Evolutionary conservation across 2,329 filamentous ascomycete genomes (phyloP).

Genomic region (Epichloe elymi): DNA sequence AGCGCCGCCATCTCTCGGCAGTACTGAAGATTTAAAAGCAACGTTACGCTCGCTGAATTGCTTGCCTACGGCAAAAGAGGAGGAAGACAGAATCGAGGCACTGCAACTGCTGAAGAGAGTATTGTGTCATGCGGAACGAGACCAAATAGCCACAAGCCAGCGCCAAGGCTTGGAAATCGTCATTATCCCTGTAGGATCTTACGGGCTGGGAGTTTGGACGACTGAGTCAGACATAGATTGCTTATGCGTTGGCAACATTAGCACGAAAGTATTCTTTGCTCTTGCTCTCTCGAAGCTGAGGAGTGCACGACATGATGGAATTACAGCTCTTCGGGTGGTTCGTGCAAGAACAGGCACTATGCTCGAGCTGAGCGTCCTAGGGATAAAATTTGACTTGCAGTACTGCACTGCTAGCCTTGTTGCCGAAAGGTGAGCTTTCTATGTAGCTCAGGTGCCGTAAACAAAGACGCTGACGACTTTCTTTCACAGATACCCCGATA

Average conservation of each 20-base stretch:
- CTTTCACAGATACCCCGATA: slow-evolving; percentile 28
- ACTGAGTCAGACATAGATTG: slow-evolving; percentile 49
- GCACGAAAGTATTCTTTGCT: slow-evolving; percentile 33
- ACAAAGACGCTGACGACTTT: background rate
- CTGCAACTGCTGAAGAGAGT: slow-evolving; percentile 31
- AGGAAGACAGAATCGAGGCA: slow-evolving; percentile 8
- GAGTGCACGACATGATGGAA: no score
- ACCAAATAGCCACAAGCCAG: slow-evolving; percentile 2
- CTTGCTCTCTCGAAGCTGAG: no score
- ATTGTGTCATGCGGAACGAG: slow-evolving; percentile 21
- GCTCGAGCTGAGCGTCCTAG: slow-evolving; percentile 39
- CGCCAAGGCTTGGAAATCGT: slow-evolving; percentile 25
- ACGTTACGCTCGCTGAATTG: no score
- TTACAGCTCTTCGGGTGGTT: slow-evolving; percentile 38
- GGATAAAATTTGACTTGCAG: no score
- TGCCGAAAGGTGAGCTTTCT: slow-evolving; percentile 9
- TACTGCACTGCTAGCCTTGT: slow-evolving; percentile 41
- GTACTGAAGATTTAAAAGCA: no score
- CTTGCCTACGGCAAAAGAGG: no score
- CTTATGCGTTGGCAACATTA: slow-evolving; percentile 49
- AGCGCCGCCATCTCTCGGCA: no score
- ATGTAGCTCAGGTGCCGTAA: no score
- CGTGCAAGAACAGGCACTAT: slow-evolving; percentile 47
- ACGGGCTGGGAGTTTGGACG: no score
- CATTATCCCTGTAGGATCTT: slow-evolving; percentile 22